These are phyloP conservation scores for Fusarium agapanthi DNA, from an alignment of 2,329 filamentous ascomycete genomes.

Conservation along the genomic window DNA sequence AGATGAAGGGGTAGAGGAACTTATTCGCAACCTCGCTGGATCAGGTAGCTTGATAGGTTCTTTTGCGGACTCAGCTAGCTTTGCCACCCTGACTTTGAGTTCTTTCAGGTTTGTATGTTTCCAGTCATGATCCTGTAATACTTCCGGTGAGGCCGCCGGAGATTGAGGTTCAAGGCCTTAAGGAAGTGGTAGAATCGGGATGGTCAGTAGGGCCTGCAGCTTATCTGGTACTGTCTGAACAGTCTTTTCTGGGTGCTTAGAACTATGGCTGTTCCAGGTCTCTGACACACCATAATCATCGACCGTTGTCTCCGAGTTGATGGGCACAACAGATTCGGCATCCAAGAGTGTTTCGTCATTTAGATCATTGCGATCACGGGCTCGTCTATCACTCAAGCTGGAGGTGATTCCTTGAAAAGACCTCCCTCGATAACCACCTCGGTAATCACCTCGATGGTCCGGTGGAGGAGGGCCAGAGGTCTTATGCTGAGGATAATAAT, in stretches of 20 bases:
- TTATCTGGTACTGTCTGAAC: accelerated
- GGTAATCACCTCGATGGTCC: accelerated
- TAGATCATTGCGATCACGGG: constrained; percentile 40
- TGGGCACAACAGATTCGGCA: constrained; percentile 50
- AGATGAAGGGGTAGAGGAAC: neutral
- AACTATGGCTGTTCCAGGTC: neutral
- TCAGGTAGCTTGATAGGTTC: neutral
- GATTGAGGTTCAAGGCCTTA: accelerated
- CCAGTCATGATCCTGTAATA: neutral
- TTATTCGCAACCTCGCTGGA: accelerated
- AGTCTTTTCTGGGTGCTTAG: neutral
- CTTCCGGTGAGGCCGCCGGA: neutral
- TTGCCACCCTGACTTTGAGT: too few relatives aligned
- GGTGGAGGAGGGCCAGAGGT: accelerated
- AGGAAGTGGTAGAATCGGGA: accelerated
- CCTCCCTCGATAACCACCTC: neutral
- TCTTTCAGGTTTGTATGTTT: too few relatives aligned
- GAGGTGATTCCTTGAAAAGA: constrained; percentile 27
- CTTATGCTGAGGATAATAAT: accelerated
- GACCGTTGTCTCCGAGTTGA: neutral
- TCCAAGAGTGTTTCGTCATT: constrained; percentile 61
- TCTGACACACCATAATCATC: neutral
- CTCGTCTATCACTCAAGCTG: constrained; percentile 58
- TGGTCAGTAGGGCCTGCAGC: accelerated
- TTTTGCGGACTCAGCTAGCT: accelerated